These are phyloP conservation scores for Elongisporangium senticosum DNA, from an alignment of 352 stramenopile species.

Conservation along the genomic window DNA sequence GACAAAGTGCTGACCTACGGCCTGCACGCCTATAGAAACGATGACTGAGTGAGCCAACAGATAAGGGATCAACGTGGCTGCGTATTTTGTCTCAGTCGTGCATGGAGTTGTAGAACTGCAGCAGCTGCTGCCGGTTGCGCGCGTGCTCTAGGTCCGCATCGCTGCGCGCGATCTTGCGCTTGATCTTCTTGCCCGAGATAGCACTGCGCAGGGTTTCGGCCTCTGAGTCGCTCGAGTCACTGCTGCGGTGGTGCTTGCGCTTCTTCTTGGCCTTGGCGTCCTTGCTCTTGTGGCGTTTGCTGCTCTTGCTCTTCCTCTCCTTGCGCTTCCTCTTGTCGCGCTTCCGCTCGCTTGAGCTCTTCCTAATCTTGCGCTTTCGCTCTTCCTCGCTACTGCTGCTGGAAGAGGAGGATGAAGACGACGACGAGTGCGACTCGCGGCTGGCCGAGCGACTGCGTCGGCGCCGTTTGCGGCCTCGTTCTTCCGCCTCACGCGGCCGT, in stretches of 20 bases:
- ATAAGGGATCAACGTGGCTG: constrained; percentile 4
- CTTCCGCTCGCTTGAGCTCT: constrained; percentile 13
- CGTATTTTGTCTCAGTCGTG: constrained; percentile 44
- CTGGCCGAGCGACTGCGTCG: background rate
- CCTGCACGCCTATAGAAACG: constrained; percentile 29
- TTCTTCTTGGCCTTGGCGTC: constrained; percentile 27
- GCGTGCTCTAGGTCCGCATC: constrained; percentile 54
- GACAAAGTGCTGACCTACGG: constrained; percentile 70
- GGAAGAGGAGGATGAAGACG: constrained; percentile 12
- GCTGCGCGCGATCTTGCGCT: constrained; percentile 62
- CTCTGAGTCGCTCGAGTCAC: constrained; percentile 37
- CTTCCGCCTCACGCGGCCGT: background rate
- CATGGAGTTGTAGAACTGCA: constrained; percentile 88
- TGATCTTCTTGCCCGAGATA: constrained; percentile 87
- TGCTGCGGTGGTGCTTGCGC: constrained; percentile 26
- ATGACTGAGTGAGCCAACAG: constrained; percentile 1
- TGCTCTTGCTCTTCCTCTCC: constrained; percentile 21
- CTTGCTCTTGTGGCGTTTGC: constrained; percentile 28
- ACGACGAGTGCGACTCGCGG: constrained; percentile 10
- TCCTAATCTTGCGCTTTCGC: constrained; percentile 18
- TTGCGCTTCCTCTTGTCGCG: constrained; percentile 41
- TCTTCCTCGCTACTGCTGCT: constrained; percentile 18
- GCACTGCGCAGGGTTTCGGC: constrained; percentile 68
- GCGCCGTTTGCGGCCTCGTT: constrained; percentile 1
- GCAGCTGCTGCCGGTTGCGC: constrained; percentile 69